These are phyloP conservation scores for Hyaloscypha variabilis DNA, from an alignment of 495 filamentous ascomycete genomes.

Conservation along the genomic window DNA sequence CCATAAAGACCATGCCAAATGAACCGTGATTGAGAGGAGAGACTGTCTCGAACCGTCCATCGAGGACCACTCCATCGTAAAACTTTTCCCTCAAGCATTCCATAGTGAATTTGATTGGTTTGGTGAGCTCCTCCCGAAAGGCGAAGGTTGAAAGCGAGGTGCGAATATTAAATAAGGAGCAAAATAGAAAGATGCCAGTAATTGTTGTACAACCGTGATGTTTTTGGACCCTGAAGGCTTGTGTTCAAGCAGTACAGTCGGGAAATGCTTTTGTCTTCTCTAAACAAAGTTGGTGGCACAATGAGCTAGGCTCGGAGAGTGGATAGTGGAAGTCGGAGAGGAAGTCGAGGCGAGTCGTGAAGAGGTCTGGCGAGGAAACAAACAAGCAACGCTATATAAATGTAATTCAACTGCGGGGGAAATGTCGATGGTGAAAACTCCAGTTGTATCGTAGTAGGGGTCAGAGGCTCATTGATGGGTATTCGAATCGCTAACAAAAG, in stretches of 20 bases:
- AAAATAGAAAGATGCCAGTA: constrained; percentile 22
- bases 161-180: constrained; percentile 18
- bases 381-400: constrained; percentile 38
- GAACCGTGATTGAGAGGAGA: constrained; percentile 97
- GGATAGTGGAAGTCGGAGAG: constrained; percentile 15
- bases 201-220: constrained; percentile 31
- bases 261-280: constrained; percentile 36
- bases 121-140: background rate
- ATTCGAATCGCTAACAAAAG: constrained; percentile 61
- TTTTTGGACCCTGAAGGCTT: constrained; percentile 34
- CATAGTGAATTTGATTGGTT: constrained; percentile 52
- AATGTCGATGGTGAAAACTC: constrained; percentile 46
- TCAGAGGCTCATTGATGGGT: constrained; percentile 70
- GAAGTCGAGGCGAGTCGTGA: constrained; percentile 7
- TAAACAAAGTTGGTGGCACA: constrained; percentile 35
- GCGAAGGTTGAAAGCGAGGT: background rate
- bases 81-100: constrained; percentile 80
- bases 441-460: constrained; percentile 52
- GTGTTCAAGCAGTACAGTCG: constrained; percentile 36
- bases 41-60: constrained; percentile 86
- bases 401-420: constrained; percentile 21
- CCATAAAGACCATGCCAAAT: constrained; percentile 96
- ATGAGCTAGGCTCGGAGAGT: constrained; percentile 23
- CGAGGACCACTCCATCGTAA: constrained; percentile 70
- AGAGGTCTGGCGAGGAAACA: constrained; percentile 25